Evolutionary conservation across 495 filamentous ascomycete species (phyloP), one percentile per base, ranked within the genome.

Genomic region (Penicillium bialowiezense): DNA sequence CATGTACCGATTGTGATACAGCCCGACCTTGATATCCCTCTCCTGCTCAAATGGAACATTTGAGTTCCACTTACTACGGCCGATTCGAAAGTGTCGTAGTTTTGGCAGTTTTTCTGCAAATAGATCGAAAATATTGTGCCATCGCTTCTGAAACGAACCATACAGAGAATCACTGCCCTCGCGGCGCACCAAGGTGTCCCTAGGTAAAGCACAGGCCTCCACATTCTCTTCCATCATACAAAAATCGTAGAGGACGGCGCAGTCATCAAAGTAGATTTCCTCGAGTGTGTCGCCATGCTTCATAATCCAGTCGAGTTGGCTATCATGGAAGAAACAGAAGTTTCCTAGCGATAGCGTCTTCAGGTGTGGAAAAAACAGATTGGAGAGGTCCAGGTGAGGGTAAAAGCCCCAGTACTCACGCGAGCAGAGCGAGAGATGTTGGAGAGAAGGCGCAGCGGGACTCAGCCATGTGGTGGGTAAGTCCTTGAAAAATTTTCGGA

Each of bases 221-320:
- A 48, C 36, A 21, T 48, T 41, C 36, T 34, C 26, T 39, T 38
- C 39, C 23, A 24, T 50, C 28, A 51, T 44, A 36, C 47, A 9
- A 45, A 46, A 33, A 24, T 41, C 41, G 14, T 41, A 47, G n/a
- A 56, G 31, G 37, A 56, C 37, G 24, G 43, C 32, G 44, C 48
- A 56, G 28, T 56, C 43, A 43, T 56, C 54, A 14, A 56, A 46
- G 44, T 56, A 56, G 33, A 52, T 45, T 44, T 55, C 53, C 36
- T 45, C 24, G 26, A 55, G 48, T 28, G 41, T 55, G 42, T 39
- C 20, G 10, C 34, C 42, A 36, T 55, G 53, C 13, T 24, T 34
- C 6, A 55, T 28, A 36, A 55, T 55, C 48, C 53, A 55, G 17
- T 45, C 46, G 21, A 50, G n/a, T 33, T 50, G 37, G 26, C 35